Base-by-base conservation (phyloP, 495 filamentous ascomycete genomes). In the Jackrogersella minutella region DNA sequence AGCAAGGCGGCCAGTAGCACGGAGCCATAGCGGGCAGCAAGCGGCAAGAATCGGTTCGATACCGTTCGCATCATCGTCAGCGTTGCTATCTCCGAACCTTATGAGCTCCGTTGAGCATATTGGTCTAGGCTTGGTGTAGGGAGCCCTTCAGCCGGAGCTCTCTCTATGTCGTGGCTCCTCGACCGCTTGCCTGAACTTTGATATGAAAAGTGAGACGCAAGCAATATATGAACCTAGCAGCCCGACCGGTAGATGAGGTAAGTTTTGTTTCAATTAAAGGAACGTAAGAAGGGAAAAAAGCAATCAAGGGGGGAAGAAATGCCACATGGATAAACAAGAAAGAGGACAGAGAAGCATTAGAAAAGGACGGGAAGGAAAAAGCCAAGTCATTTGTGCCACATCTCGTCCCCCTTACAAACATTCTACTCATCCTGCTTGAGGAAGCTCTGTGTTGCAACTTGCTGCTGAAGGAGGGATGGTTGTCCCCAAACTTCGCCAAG, bases 21-120 rank as follows among this genome's bases (percentile, higher is more conserved):
- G 2, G 66, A 66, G 41, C 37, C 51, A 21, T 71, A 74, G 41
- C 72, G 72, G 61, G 55, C 67, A 24, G 61, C 46, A 47, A 73
- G 57, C 24, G 72, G 72, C 36, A 74, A 40, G 17, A 69, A 49
- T 52, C 72, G 67, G 52, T 73, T 74, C 44, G 72, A 69, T 59
- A 74, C 58, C 19, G 62, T 53, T 64, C 70, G 70, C 72, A 74
- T 73, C 68, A 66, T 63, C 10, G 57, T 49, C 52, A 50, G 26
- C 59, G 62, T 60, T 51, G 66, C 58, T 72, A 74, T 70, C 53
- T 72, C 69, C 72, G 53, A 41, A 58, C 52, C 52, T 44, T 40
- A 41, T 41, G 51, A 44, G 54, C 57, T 57, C 60, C 47, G 30
- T 46, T 64, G 39, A 59, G 60, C 72, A 74, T 74, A 68, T 72